A percentile compares a stretch with the other conserved stretches of the same genome.
phyloP scores from a whole-genome alignment of 169 alveolate species.

The Theileria orientalis region DNA sequence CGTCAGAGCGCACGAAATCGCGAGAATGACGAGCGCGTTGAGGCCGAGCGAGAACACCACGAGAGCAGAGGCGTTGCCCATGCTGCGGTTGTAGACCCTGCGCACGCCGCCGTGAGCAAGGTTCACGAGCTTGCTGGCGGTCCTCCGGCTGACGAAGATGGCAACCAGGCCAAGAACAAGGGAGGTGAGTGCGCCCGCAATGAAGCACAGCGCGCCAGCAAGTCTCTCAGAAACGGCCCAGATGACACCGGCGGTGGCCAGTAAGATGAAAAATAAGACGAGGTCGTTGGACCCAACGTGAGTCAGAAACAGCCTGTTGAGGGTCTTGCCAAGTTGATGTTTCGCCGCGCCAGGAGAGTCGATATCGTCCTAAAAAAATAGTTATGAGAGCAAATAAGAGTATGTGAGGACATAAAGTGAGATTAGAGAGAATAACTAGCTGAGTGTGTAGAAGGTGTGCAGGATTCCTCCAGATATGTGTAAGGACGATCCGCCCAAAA shows the following conservation, averaged over 20 bases:
- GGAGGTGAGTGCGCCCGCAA: background rate
- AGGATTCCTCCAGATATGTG: too few species aligned
- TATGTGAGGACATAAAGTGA: too few species aligned
- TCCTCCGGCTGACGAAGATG: background rate
- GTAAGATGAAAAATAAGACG: background rate
- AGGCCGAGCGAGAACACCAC: background rate
- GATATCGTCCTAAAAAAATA: too few species aligned
- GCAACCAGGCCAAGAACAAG: background rate
- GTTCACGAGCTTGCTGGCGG: slow-evolving; percentile 3
- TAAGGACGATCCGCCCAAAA: too few species aligned
- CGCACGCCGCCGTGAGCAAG: background rate
- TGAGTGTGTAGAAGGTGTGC: too few species aligned
- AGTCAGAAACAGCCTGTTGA: background rate
- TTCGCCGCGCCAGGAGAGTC: too few species aligned
- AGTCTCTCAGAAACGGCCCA: background rate
- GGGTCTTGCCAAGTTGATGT: too few species aligned
- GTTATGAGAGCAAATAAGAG: too few species aligned
- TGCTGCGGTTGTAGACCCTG: background rate
- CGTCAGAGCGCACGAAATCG: background rate
- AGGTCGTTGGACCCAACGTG: slow-evolving; percentile 1
- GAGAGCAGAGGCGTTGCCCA: background rate
- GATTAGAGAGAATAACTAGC: too few species aligned
- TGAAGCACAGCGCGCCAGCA: background rate
- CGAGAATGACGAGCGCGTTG: background rate
- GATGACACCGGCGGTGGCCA: background rate